These are phyloP conservation scores for Bothriochloa decipiens DNA, from an alignment of 176 grass and related monocot genomes.

Conservation along the genomic window DNA sequence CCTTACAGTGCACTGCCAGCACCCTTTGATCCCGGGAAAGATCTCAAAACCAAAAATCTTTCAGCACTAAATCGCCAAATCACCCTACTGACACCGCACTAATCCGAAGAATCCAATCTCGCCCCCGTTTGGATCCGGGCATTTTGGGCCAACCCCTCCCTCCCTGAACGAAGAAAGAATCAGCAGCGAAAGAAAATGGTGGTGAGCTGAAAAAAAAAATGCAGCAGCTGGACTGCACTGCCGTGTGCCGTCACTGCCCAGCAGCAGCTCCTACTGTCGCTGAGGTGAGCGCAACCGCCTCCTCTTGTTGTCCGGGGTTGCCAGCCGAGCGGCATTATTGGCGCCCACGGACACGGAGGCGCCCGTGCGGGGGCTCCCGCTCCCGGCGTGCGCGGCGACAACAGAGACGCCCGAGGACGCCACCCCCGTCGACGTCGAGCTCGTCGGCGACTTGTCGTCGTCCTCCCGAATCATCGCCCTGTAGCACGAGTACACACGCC, in stretches of 20 bases:
- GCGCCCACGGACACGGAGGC: conserved; percentile 52
- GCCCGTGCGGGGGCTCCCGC: conserved; percentile 22
- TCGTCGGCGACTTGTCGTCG: conserved; percentile 54
- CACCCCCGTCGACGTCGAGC: conserved; percentile 57
- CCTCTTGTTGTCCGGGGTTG: conserved; percentile 63
- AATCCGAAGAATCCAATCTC: conserved; percentile 49
- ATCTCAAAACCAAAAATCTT: conserved; percentile 67
- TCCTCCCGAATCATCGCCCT: conserved; percentile 71
- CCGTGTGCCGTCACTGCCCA: neutral
- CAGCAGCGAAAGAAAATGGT: conserved; percentile 37
- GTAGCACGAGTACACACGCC: conserved; percentile 93
- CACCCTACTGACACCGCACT: conserved; percentile 43
- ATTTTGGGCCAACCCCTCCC: neutral
- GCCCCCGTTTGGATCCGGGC: neutral
- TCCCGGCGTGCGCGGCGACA: conserved; percentile 40
- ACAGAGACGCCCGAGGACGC: conserved; percentile 52
- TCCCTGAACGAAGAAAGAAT: conserved; percentile 1
- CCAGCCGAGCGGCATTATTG: conserved; percentile 40
- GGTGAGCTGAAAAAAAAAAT: conserved; percentile 45
- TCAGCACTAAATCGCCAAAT: conserved; percentile 55
- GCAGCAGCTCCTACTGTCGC: conserved; percentile 47
- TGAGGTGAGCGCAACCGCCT: conserved; percentile 52
- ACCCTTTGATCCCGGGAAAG: conserved; percentile 51
- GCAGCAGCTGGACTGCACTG: conserved; percentile 33
- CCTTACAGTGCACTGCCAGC: conserved; percentile 42